A percentile compares a stretch with the other conserved stretches of the same genome.
Evolutionary conservation across 2,329 filamentous ascomycete species (phyloP).

Genomic region (Beauveria pseudobassiana): DNA sequence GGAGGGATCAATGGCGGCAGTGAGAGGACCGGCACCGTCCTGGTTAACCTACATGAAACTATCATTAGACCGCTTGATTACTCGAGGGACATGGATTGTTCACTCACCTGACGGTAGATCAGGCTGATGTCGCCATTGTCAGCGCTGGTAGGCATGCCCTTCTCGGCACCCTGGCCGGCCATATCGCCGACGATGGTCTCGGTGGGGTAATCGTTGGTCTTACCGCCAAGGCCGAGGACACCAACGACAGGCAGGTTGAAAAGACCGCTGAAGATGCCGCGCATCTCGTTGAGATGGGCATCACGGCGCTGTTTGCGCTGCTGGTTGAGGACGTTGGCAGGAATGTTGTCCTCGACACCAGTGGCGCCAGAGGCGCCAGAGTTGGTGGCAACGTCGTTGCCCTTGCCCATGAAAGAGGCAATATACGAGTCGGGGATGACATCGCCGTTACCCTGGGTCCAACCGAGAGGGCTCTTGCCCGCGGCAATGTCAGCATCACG

Average conservation of each 20-base stretch:
- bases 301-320: slow-evolving; percentile 10
- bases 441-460: slow-evolving; percentile 46
- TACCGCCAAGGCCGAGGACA: slow-evolving; percentile 19
- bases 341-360: slow-evolving; percentile 30
- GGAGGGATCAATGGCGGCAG: slow-evolving; percentile 48
- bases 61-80: not conserved
- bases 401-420: slow-evolving; percentile 46
- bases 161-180: slow-evolving; percentile 44
- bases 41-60: slow-evolving; percentile 49
- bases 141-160: slow-evolving; percentile 52
- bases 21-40: slow-evolving; percentile 54
- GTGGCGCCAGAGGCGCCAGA: slow-evolving; percentile 25
- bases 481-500: slow-evolving; percentile 45
- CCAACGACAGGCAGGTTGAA: slow-evolving; percentile 9
- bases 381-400: slow-evolving; percentile 23
- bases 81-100: not conserved
- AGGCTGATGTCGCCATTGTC: slow-evolving; percentile 55
- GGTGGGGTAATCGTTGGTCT: slow-evolving; percentile 31
- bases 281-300: slow-evolving; percentile 7
- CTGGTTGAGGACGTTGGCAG: slow-evolving; percentile 7
- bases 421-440: slow-evolving; percentile 47
- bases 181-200: slow-evolving; percentile 48
- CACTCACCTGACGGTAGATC: slow-evolving; percentile 46
- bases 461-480: slow-evolving; percentile 48
- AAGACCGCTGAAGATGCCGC: slow-evolving; percentile 15